Evolutionary conservation across 208 protist species (phyloP).

Genomic region (Leptomonas pyrrhocoris): DNA sequence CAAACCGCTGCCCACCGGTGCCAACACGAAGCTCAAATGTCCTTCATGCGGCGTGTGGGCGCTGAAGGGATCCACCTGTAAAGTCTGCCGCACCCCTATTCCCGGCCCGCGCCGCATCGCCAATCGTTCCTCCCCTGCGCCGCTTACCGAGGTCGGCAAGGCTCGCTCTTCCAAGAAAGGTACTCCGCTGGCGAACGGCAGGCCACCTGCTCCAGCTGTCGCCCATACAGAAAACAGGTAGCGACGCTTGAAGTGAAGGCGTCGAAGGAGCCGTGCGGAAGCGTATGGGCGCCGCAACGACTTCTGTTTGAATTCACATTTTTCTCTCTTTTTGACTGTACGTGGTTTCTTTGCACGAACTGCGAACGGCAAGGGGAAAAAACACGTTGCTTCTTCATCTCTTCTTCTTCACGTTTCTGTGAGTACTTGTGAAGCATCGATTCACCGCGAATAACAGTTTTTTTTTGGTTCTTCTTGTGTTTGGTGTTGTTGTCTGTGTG

Average conservation of each 20-base stretch:
- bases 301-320: neutral
- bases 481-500: too few relatives aligned
- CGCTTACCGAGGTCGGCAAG: neutral
- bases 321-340: neutral
- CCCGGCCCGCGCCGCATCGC: conserved; percentile 18
- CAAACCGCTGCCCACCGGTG: neutral
- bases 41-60: conserved; percentile 31
- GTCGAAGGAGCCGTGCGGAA: too few relatives aligned
- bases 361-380: too few relatives aligned
- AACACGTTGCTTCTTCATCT: too few relatives aligned
- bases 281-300: neutral
- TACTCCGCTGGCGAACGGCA: neutral
- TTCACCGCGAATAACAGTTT: too few relatives aligned
- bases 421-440: too few relatives aligned
- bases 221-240: neutral
- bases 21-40: conserved; percentile 34
- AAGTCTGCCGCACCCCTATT: conserved; percentile 17
- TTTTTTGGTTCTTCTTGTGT: too few relatives aligned
- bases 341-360: too few relatives aligned
- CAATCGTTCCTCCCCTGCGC: neutral
- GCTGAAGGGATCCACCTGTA: conserved; percentile 23
- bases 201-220: neutral
- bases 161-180: neutral
- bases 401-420: too few relatives aligned
- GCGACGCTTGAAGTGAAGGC: neutral